Base-by-base conservation (phyloP, 768 basidiomycete species). In the Boletus tylopilopsis region DNA sequence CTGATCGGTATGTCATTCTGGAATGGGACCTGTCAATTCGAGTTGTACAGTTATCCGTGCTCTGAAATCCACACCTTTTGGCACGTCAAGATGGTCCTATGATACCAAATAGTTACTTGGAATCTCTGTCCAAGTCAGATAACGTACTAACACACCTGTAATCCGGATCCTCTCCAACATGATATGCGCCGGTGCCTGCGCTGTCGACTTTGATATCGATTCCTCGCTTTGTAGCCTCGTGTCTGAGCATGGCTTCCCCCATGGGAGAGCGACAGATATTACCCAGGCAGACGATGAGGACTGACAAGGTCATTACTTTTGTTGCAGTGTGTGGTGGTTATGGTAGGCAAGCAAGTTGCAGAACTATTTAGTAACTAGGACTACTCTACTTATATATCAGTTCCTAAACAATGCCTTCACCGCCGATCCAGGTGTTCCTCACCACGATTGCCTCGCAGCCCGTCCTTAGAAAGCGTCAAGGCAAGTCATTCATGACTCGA, bases 231-330 rank as follows among this genome's bases (percentile, higher is more conserved):
- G 73, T 68, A 9, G 87, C 88, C 49, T 82, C 76, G 46, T 90
- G 76, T 51, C 71, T 75, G 25, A 94, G 75, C 21, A 94, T 88
- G 2, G 91, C 93, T 70, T 94, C 90, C 25, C 91, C 93, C 82
- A 95, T 90, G 0, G 93, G 92, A 21, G 90, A 92, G 29, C 93
- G 84, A 63, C 91, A 91, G 50, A 91, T 90, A 63, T 91, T 91
- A 12, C 88, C 88, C 49, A 90, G 68, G 56, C 90, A 92, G 32
- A 91, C 87, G 52, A 90, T 68, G 42, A 92, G 78, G 25, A 85
- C 86, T 45, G 80, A 78, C 55, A 80, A 57, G 24, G 67, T 45
- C 61, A 70, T 61, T 53, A 68, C 21, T 45, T 21, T 24, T 25
- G 51, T 25, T 9, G 42, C 32, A 19, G 49, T 15, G 27, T 37